Conservation (phyloP, 148 eudicot species). For the Vaccinium macrocarpon region DNA sequence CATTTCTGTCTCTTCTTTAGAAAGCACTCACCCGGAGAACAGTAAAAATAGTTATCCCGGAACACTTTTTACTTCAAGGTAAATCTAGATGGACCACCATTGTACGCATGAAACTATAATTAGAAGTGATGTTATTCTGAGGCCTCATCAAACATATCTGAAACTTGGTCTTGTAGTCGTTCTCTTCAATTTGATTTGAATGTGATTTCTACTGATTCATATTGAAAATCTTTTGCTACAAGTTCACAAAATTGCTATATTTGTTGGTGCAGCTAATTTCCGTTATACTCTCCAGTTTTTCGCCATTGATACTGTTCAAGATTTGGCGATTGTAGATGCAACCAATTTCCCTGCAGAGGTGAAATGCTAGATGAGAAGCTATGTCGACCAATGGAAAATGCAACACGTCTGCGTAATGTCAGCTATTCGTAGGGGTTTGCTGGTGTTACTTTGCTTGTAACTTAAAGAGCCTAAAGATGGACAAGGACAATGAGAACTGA, state of each 20-base stretch:
- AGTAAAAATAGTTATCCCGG: slow-evolving; percentile 10
- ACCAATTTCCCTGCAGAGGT: background rate
- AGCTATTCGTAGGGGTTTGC: background rate
- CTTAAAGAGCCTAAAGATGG: background rate
- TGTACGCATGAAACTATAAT: background rate
- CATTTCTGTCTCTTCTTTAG: slow-evolving; percentile 20
- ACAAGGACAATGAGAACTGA: background rate
- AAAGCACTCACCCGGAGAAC: slow-evolving; percentile 30
- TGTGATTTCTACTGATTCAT: background rate
- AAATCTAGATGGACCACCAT: background rate
- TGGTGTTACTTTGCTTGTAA: background rate
- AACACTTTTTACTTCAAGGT: slow-evolving; percentile 23
- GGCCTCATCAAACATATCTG: background rate
- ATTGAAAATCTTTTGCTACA: background rate
- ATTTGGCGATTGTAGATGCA: background rate
- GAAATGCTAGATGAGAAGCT: background rate
- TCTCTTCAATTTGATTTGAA: background rate
- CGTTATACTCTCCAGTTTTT: background rate
- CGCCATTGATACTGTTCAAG: background rate
- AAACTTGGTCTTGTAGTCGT: background rate
- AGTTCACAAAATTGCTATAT: background rate
- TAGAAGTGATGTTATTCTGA: background rate
- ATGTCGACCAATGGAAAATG: background rate
- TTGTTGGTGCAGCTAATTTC: background rate
- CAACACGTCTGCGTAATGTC: background rate